Evolutionary conservation across 345 rosid species (phyloP).

Genomic region (sweet orange (Citrus sinensis)): DNA sequence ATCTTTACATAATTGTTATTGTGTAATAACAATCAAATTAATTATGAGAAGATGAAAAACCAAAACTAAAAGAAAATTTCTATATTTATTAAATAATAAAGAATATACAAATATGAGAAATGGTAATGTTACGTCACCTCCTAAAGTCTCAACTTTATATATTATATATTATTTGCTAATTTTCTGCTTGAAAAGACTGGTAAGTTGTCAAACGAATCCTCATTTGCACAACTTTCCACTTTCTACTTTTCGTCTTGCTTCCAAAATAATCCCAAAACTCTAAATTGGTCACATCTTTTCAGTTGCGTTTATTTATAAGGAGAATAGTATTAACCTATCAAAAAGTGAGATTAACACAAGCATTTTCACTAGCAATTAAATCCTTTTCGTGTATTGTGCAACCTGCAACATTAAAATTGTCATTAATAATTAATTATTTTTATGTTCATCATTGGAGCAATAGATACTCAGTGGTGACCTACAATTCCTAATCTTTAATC

Average conservation of each 20-base stretch:
- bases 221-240: background rate
- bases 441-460: background rate
- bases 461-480: conserved; percentile 18
- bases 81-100: no score
- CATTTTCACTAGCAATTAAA: background rate
- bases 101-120: no score
- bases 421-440: background rate
- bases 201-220: conserved; percentile 11
- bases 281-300: background rate
- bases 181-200: background rate
- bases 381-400: background rate
- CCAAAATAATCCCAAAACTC: background rate
- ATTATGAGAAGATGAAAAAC: no score
- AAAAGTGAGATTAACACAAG: background rate
- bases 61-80: accelerated
- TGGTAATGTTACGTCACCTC: no score
- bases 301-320: background rate
- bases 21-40: no score
- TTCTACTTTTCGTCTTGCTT: no score
- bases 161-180: background rate
- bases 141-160: no score
- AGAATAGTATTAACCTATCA: no score
- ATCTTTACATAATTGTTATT: no score
- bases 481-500: conserved; percentile 31
- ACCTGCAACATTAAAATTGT: background rate